Conservation (phyloP, 768 basidiomycete species). For the Mycena vulgaris region DNA sequence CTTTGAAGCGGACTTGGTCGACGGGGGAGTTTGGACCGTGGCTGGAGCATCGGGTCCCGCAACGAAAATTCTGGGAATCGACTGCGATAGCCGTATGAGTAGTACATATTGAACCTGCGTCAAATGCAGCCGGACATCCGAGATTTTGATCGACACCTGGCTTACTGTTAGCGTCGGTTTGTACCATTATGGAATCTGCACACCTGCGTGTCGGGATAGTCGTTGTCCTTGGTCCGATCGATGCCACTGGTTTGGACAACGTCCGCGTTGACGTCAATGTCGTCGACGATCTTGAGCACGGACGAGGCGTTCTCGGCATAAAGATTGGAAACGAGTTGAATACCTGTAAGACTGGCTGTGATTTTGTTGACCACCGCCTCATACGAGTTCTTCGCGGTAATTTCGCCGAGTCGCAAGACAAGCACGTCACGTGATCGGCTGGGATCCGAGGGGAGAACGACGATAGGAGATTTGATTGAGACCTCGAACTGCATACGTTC, state of each 20-base stretch:
- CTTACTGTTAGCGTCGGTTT: background rate
- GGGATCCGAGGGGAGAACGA: slow-evolving; percentile 86
- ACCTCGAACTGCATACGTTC: slow-evolving; percentile 94
- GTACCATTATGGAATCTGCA: slow-evolving; percentile 24
- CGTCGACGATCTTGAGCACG: slow-evolving; percentile 90
- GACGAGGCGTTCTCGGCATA: slow-evolving; percentile 63
- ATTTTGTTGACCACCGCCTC: slow-evolving; percentile 71
- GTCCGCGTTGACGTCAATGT: slow-evolving; percentile 83
- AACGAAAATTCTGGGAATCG: slow-evolving; percentile 78
- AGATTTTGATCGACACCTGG: slow-evolving; percentile 82
- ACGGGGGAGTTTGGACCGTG: slow-evolving; percentile 45
- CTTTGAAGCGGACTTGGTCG: slow-evolving; percentile 35
- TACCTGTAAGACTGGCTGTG: slow-evolving; percentile 83
- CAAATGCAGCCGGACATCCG: slow-evolving; percentile 87
- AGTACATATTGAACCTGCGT: slow-evolving; percentile 89
- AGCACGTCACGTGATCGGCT: slow-evolving; percentile 75
- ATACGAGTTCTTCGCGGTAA: slow-evolving; percentile 85
- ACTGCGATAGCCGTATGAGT: slow-evolving; percentile 74
- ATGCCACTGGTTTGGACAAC: slow-evolving; percentile 74
- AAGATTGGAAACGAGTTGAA: slow-evolving; percentile 85
- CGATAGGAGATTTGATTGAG: slow-evolving; percentile 92
- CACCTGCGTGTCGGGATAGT: slow-evolving; percentile 85
- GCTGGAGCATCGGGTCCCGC: slow-evolving; percentile 60
- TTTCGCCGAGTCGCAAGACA: slow-evolving; percentile 89
- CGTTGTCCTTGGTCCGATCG: slow-evolving; percentile 65